Conservation (phyloP, 2,329 filamentous ascomycete genomes). For the Mycocentrospora acerina region DNA sequence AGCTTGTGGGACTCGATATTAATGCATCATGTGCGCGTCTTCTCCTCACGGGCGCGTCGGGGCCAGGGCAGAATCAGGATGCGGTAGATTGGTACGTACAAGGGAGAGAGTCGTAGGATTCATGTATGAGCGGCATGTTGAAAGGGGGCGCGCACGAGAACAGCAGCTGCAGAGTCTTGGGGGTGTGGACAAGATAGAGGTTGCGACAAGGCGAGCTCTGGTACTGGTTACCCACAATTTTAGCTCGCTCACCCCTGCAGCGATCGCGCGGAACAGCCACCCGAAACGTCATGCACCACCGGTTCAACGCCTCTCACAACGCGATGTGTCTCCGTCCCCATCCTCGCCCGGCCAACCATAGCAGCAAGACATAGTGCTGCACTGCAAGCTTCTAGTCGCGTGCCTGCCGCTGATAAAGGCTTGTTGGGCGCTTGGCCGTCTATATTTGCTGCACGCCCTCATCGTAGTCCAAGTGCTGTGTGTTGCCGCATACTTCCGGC, state of each 20-base stretch:
- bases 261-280: neutral
- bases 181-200: slow-evolving; percentile 6
- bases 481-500: slow-evolving; percentile 16
- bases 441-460: slow-evolving; percentile 4
- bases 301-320: neutral
- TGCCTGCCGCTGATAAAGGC: neutral
- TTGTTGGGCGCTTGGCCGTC: slow-evolving; percentile 2
- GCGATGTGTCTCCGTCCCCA: neutral
- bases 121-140: slow-evolving; percentile 67
- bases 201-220: no score
- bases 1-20: slow-evolving; percentile 9
- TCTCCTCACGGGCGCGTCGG: slow-evolving; percentile 32
- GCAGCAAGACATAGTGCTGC: neutral
- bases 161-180: slow-evolving; percentile 7
- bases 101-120: slow-evolving; percentile 76
- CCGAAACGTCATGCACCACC: slow-evolving; percentile 15
- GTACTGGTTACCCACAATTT: slow-evolving; percentile 9
- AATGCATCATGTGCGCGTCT: slow-evolving; percentile 1
- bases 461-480: neutral
- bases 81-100: slow-evolving; percentile 56
- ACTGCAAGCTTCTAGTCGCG: neutral
- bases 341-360: neutral
- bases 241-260: slow-evolving; percentile 2
- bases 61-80: slow-evolving; percentile 60
- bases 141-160: slow-evolving; percentile 3